phyloP scores from a whole-genome alignment of 148 eudicot genomes.

The Cornus kousa region DNA sequence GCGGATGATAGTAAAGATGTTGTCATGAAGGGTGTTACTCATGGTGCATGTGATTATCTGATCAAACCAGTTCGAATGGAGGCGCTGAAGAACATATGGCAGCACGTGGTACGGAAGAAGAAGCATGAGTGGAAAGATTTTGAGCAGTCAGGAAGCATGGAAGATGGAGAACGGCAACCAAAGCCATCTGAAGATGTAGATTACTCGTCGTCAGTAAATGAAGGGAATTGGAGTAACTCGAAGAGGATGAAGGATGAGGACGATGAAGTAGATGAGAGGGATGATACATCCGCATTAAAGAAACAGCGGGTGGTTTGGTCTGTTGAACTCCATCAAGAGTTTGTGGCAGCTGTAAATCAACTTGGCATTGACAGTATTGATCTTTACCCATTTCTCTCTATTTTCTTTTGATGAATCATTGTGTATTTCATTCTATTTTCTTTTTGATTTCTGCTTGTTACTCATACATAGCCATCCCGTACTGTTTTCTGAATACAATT shows the following conservation, averaged over 20 bases:
- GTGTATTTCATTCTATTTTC: not conserved
- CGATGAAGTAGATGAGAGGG: conserved; percentile 61
- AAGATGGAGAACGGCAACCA: conserved; percentile 37
- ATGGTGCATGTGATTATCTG: conserved; percentile 88
- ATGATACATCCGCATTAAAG: conserved; percentile 64
- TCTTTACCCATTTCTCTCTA: conserved; percentile 7
- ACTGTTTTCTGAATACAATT: not conserved
- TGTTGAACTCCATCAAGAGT: conserved; percentile 88
- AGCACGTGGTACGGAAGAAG: conserved; percentile 80
- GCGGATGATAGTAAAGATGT: conserved; percentile 80
- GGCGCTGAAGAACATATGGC: conserved; percentile 87
- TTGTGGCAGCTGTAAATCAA: conserved; percentile 83
- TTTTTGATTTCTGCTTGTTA: not conserved
- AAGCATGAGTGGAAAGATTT: conserved; percentile 44
- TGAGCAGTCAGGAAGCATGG: conserved; percentile 43
- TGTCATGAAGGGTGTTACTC: conserved; percentile 85
- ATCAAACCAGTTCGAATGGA: conserved; percentile 83
- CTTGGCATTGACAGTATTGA: conserved; percentile 90
- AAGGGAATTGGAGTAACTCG: conserved; percentile 65
- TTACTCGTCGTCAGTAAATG: conserved; percentile 59
- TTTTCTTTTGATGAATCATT: too few relatives aligned
- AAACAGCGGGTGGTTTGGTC: conserved; percentile 96
- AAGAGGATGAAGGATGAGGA: conserved; percentile 73
- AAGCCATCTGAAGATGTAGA: conserved; percentile 56
- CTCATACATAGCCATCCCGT: not conserved